A percentile compares a stretch with the other conserved stretches of the same genome.
phyloP scores from a whole-genome alignment of 768 basidiomycete species.

The Podaxis carcinomalis region DNA sequence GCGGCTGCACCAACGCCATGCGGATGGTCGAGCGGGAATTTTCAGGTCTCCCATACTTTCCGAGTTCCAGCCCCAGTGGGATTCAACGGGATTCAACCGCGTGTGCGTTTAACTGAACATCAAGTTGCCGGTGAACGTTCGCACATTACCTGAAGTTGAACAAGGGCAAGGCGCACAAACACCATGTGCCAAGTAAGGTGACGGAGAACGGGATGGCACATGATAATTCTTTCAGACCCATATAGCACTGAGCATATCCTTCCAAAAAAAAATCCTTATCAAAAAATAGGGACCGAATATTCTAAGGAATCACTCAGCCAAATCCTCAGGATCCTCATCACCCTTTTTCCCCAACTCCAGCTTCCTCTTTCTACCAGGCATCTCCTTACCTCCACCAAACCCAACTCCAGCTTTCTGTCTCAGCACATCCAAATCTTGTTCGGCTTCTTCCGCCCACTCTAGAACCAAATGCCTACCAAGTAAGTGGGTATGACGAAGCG shows the following conservation, averaged over 20 bases:
- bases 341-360: slow-evolving; percentile 45
- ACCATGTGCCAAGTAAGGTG: too few species aligned
- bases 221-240: neutral
- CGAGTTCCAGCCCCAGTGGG: too few species aligned
- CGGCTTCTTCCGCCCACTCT: slow-evolving; percentile 87
- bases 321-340: slow-evolving; percentile 29
- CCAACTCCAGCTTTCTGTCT: slow-evolving; percentile 80
- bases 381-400: slow-evolving; percentile 59
- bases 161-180: too few species aligned
- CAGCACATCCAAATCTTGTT: slow-evolving; percentile 71
- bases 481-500: slow-evolving; percentile 91
- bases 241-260: too few species aligned
- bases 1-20: too few species aligned
- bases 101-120: too few species aligned
- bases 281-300: neutral
- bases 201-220: neutral
- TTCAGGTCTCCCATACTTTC: too few species aligned
- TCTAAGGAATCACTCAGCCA: slow-evolving; percentile 20
- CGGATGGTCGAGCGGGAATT: too few species aligned
- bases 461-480: slow-evolving; percentile 93
- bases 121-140: too few species aligned
- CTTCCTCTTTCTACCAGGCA: slow-evolving; percentile 78
- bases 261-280: neutral
- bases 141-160: too few species aligned
- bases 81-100: too few species aligned